Percentiles rank a stretch among this genome's conserved stretches.
phyloP scores from a whole-genome alignment of 169 alveolate genomes.

The Plasmodium fragile region DNA sequence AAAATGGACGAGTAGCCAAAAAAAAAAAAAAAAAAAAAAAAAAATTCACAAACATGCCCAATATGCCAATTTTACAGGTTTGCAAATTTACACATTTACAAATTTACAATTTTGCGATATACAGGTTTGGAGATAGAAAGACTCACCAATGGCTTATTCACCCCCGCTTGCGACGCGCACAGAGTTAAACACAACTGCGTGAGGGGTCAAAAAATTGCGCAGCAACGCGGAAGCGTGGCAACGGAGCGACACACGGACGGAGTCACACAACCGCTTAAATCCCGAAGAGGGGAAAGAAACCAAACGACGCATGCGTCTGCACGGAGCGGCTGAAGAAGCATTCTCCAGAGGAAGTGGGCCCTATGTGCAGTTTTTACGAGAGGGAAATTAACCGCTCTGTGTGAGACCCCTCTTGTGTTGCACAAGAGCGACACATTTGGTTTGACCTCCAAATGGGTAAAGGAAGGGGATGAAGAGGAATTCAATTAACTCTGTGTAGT shows the following conservation, averaged over 20 bases:
- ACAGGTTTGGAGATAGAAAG: background rate
- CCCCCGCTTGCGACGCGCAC: background rate
- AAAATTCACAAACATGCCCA: background rate
- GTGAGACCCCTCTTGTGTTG: background rate
- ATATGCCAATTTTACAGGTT: background rate
- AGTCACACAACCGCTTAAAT: background rate
- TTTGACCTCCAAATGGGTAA: background rate
- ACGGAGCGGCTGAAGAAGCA: background rate
- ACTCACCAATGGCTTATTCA: background rate
- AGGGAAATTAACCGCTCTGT: background rate
- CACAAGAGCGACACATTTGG: background rate
- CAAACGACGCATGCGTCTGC: background rate
- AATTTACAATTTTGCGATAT: background rate
- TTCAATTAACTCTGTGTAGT: background rate
- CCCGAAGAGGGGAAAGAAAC: background rate
- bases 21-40: conserved; percentile 3
- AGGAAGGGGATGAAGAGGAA: background rate
- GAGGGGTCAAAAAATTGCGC: background rate
- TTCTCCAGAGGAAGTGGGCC: background rate
- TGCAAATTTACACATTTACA: background rate
- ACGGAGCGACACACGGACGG: background rate
- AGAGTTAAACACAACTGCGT: background rate
- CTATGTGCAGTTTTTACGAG: background rate
- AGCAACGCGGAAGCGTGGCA: background rate
- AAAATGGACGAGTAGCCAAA: conserved; percentile 2